Evolutionary conservation across 306 rosid genomes (phyloP), one percentile per base, ranked within the genome.

Genomic region (Quercus alba): DNA sequence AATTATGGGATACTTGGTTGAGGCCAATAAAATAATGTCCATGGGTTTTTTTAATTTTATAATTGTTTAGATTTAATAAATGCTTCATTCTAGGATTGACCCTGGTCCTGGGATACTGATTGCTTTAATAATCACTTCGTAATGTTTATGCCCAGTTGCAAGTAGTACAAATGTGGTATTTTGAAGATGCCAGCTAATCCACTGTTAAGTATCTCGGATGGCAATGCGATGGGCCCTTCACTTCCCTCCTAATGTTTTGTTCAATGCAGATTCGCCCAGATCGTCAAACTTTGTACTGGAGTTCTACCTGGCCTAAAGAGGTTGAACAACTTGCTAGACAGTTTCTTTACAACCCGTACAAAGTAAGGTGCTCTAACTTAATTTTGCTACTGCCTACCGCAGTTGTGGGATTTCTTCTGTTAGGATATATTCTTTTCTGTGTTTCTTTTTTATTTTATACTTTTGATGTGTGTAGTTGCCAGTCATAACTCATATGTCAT

Each of bases 261-360:
- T 75, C 21, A 56, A 33, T 78, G 67, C 85, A 92, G 97, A 92
- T 92, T 79, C 92, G 97, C 54, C 97, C 97, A 7, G 98, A 92
- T 84, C 97, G 97, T 71, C 97, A 94, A 74, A 94, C 98, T 61
- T 81, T 94, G 77, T 92, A 93, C 79, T 94, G 97, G 98, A 94
- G 98, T 86, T 97, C 98, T 80, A 94, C 97, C 35, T 94, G 97
- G 97, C 98, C 98, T 7, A 94, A 91, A 87, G 98, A 94, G 87
- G 98, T 94, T 56, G 98, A 92, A 84, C 94, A 92, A 75, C 79
- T 94, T 80, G 87, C 95, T 3, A 89, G 91, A 76, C 80, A 90
- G 92, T 94, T 90, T 81, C 98, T 94, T 44, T 91, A 94, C 81
- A 92, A 94, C 78, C 94, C 98, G 28, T 94, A 94, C 85, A 94